Conservation (phyloP, 257 asterid species). For the Hygrophila difformis region DNA sequence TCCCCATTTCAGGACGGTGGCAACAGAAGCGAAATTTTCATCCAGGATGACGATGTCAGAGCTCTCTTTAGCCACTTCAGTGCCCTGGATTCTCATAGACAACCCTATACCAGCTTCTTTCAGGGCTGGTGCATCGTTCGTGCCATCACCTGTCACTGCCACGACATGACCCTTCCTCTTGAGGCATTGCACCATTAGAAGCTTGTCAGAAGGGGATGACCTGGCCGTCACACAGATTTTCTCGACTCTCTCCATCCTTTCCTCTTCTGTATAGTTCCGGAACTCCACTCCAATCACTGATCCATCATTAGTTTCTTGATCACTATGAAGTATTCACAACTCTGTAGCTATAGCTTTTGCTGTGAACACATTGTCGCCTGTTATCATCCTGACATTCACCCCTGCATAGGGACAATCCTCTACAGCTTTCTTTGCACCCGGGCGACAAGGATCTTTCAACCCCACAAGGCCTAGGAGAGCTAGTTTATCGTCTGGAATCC, state of each 20-base stretch:
- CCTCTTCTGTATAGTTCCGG: constrained; percentile 47
- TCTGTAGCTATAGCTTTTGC: constrained; percentile 71
- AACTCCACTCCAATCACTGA: constrained; percentile 52
- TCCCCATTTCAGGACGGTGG: constrained; percentile 95
- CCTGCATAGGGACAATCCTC: constrained; percentile 46
- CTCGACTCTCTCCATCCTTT: constrained; percentile 40
- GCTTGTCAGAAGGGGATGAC: constrained; percentile 94
- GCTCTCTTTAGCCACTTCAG: constrained; percentile 98
- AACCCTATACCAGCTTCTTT: constrained; percentile 99
- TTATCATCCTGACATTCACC: constrained; percentile 42
- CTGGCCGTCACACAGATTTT: constrained; percentile 77
- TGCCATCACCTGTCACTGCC: constrained; percentile 97
- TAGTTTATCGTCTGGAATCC: constrained; percentile 22
- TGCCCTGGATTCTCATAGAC: constrained; percentile 96
- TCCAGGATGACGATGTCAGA: constrained; percentile 92
- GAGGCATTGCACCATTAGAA: constrained; percentile 80
- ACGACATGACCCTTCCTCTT: constrained; percentile 87
- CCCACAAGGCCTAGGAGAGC: constrained; percentile 40
- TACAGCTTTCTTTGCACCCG: constrained; percentile 43
- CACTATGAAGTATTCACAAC: constrained; percentile 48
- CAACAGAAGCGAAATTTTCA: constrained; percentile 91
- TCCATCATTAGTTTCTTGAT: constrained; percentile 15
- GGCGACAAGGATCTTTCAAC: constrained; percentile 47
- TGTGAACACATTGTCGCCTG: constrained; percentile 68
- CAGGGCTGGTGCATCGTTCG: constrained; percentile 96